Evolutionary conservation across 805 yeast species (phyloP), one percentile per base, ranked within the genome.

Genomic region (Barnettozyma wickerhamii): DNA sequence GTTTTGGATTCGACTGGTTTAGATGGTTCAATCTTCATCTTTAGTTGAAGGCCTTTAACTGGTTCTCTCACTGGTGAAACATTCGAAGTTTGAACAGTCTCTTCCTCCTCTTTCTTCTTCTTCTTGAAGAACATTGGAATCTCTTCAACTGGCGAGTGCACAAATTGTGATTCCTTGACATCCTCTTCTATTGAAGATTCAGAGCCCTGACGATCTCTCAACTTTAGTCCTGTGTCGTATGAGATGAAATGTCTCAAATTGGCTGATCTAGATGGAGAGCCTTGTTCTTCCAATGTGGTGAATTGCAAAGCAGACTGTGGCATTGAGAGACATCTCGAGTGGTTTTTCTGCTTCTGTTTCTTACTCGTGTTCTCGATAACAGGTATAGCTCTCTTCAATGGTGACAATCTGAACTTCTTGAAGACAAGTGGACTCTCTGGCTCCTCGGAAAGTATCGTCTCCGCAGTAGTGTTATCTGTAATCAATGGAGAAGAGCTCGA

Each of bases 181-280:
- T 37, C 47, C 28, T 38, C 40, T 7, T 41, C 45, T 15, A 38
- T 38, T 12, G 29, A 38, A 12, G 21, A 15, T 19, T 14, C 33
- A 18, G 33, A 10, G 4, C 30, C 31, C 3, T 19, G 20, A 20
- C 18, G 35, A 12, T 13, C 26, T 27, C 19, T 41, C 10, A 21
- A 6, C 33, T 45, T 52, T 26, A 56, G 37, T 0, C 61, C 61
- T 14, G 61, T 53, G 9, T 56, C 61, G 37, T 48, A 45, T 6
- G 59, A 54, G 3, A 45, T 38, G 35, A 54, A 54, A 34, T 56
- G 61, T 30, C 61, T 52, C 15, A 56, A 34, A 13, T 38, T 50
- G 10, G 30, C 33, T 15, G 37, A 31, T 12, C 38, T 37, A 7
- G n/a, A 20, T 6, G 12, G 14, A 13, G 28, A 17, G 17, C 10